These are phyloP conservation scores for Ophiostoma sp. DNA, from an alignment of 2,329 filamentous ascomycete species.

Conservation along the genomic window DNA sequence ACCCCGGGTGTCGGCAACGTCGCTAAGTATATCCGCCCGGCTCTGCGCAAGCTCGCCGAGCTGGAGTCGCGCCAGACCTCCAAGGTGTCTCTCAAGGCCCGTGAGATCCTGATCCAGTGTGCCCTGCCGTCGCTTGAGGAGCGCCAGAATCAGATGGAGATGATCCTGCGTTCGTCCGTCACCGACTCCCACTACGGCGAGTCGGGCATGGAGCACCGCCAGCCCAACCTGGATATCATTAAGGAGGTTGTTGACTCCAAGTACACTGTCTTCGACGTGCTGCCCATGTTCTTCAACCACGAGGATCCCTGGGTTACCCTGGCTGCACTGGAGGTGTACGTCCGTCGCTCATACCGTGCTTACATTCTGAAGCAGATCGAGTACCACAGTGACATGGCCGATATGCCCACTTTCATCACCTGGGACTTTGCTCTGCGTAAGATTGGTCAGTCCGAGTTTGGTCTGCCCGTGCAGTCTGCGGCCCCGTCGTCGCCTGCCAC, in stretches of 20 bases:
- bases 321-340: conserved; percentile 91
- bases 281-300: conserved; percentile 92
- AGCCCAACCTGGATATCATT: conserved; percentile 82
- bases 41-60: conserved; percentile 81
- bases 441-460: conserved; percentile 86
- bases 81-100: conserved; percentile 95
- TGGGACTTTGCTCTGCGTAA: conserved; percentile 97
- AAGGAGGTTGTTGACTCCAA: conserved; percentile 98
- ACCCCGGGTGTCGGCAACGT: conserved; percentile 85
- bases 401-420: conserved; percentile 66
- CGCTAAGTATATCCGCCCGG: conserved; percentile 76
- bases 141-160: conserved; percentile 93
- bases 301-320: conserved; percentile 90
- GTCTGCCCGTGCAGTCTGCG: conserved; percentile 70
- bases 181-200: conserved; percentile 97
- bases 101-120: conserved; percentile 95
- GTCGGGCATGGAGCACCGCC: conserved; percentile 91
- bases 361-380: conserved; percentile 86
- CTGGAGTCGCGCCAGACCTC: conserved; percentile 78
- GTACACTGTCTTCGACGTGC: conserved; percentile 95
- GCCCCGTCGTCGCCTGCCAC: conserved; percentile 81
- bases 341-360: conserved; percentile 92
- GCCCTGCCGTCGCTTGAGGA: conserved; percentile 94
- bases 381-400: conserved; percentile 73
- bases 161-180: conserved; percentile 92